A percentile compares a stretch with the other conserved stretches of the same genome.
phyloP scores from a whole-genome alignment of 225 moss, liverwort and hornwort species.

The Rhytidiadelphus loreus region DNA sequence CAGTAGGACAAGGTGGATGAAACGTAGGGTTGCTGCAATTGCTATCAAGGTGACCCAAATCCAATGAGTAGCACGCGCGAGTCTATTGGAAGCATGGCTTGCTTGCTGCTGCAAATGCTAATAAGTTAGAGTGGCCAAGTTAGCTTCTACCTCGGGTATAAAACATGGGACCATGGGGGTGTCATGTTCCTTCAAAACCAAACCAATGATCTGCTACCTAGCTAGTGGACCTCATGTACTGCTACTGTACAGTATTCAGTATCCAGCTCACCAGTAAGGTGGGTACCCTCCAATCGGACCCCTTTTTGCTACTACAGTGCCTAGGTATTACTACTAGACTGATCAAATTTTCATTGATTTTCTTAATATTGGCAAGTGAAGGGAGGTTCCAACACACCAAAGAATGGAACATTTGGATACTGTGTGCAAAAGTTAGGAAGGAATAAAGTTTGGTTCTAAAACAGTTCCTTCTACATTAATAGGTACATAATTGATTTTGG shows the following conservation, averaged over 20 bases:
- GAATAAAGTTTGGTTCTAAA: neutral
- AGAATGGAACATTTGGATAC: neutral
- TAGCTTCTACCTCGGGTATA: neutral
- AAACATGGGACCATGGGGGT: neutral
- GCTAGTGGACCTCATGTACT: neutral
- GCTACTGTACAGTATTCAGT: neutral
- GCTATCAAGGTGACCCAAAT: neutral
- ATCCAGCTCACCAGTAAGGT: neutral
- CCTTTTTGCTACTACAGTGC: too few species aligned
- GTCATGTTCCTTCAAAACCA: constrained; percentile 5
- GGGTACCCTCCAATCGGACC: too few species aligned
- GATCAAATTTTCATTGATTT: neutral
- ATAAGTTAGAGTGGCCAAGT: neutral
- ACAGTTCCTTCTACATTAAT: rapidly evolving
- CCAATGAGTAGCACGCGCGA: neutral
- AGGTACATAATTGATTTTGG: neutral
- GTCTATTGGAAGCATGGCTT: neutral
- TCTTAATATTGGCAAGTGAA: neutral
- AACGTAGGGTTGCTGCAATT: neutral
- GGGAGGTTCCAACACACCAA: neutral
- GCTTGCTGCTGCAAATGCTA: neutral
- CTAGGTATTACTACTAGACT: neutral
- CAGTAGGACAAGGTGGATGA: neutral
- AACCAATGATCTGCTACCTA: too few species aligned
- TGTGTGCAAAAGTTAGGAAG: neutral